Conservation (phyloP, 345 rosid genomes). For the Melaleuca alternifolia region DNA sequence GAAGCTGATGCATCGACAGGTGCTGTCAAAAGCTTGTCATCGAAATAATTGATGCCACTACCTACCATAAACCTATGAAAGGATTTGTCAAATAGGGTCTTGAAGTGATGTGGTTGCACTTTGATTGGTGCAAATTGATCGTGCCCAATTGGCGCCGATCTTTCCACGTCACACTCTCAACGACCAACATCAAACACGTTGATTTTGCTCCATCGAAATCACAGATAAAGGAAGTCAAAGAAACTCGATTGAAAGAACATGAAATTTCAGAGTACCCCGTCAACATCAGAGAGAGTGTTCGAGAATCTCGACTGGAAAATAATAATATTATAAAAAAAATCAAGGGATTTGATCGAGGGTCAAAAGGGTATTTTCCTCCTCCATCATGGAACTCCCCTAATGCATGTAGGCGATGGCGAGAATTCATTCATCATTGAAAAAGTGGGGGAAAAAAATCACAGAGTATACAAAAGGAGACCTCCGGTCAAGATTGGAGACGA, state of each 20-base stretch:
- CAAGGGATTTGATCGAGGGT: background rate
- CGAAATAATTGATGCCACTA: background rate
- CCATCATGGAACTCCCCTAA: background rate
- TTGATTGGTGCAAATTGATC: background rate
- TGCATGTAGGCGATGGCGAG: background rate
- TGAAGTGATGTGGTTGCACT: background rate
- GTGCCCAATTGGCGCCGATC: no score
- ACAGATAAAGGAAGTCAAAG: no score
- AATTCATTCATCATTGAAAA: background rate
- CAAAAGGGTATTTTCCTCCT: background rate
- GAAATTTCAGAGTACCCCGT: no score
- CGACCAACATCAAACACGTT: background rate
- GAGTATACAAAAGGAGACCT: background rate
- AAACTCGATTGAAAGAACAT: no score
- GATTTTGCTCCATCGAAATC: background rate
- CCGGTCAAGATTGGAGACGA: background rate
- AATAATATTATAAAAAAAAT: background rate
- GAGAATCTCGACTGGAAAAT: background rate
- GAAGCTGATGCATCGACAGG: background rate
- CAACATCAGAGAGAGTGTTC: background rate
- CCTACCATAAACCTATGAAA: background rate
- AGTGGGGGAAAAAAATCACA: background rate
- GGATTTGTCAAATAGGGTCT: background rate
- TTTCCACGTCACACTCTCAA: no score
- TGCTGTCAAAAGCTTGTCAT: background rate